These are phyloP conservation scores for Lophium mytilinum DNA, from an alignment of 495 filamentous ascomycete species.

Conservation along the genomic window DNA sequence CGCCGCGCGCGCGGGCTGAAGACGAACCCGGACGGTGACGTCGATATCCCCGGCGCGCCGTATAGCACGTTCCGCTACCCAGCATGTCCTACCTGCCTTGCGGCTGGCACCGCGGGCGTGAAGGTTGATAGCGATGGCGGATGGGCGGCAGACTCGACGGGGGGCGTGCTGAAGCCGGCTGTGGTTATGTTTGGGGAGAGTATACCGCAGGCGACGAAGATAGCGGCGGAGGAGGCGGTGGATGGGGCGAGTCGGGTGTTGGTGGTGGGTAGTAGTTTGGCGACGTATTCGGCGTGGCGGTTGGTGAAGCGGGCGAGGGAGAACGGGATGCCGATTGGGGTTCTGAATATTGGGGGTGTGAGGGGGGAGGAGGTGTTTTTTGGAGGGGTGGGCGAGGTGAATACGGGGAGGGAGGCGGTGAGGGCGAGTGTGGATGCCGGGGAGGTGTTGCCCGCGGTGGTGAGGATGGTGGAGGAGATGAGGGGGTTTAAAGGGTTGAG, in stretches of 20 bases:
- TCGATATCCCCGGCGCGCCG: slow-evolving; percentile 78
- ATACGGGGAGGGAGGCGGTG: slow-evolving; percentile 24
- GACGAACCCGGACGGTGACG: slow-evolving; percentile 90
- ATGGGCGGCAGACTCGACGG: slow-evolving; percentile 58
- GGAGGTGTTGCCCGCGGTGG: slow-evolving; percentile 27
- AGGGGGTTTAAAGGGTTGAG: no score
- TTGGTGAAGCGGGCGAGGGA: slow-evolving; percentile 76
- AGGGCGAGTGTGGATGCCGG: slow-evolving; percentile 27
- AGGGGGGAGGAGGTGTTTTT: slow-evolving; percentile 33
- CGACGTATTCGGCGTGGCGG: slow-evolving; percentile 91
- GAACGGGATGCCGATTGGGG: slow-evolving; percentile 68
- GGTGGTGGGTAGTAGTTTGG: slow-evolving; percentile 79
- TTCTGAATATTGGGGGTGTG: slow-evolving; percentile 37
- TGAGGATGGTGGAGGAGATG: slow-evolving; percentile 15
- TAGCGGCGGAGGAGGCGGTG: slow-evolving; percentile 69
- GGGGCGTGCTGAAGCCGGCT: slow-evolving; percentile 79
- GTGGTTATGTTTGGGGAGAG: slow-evolving; percentile 96
- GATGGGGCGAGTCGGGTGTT: slow-evolving; percentile 66
- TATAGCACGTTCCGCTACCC: slow-evolving; percentile 90
- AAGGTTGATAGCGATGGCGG: slow-evolving; percentile 76
- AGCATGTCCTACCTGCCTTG: slow-evolving; percentile 68
- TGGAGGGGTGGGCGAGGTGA: slow-evolving; percentile 10
- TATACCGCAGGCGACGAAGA: slow-evolving; percentile 58
- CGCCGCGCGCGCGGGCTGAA: slow-evolving; percentile 60
- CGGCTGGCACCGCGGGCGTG: slow-evolving; percentile 54